Evolutionary conservation across 139 green algal species (phyloP).

Genomic region (Protoeuglena noctilucae): DNA sequence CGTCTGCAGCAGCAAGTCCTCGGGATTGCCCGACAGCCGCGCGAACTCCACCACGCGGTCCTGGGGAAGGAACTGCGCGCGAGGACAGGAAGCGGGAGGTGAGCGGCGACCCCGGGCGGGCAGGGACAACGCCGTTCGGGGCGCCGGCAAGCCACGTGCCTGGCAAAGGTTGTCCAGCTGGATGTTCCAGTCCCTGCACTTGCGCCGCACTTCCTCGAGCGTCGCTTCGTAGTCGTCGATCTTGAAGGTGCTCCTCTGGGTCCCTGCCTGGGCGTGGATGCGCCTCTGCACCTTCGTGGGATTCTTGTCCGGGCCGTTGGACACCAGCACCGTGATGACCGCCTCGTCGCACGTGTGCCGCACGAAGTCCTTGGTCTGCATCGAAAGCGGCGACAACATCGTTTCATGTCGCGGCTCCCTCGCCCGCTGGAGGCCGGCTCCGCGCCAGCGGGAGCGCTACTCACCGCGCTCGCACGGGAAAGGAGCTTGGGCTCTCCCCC

Average conservation of each 20-base stretch:
- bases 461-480: no score
- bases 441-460: no score
- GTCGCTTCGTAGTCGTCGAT: conserved; percentile 27
- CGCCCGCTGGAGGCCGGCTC: conserved; percentile 7
- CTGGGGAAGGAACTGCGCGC: conserved; percentile 77
- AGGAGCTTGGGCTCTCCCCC: conserved; percentile 29
- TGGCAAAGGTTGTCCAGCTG: conserved; percentile 96
- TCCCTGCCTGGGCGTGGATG: conserved; percentile 26
- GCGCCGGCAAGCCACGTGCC: conserved; percentile 6
- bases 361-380: background rate
- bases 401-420: conserved; percentile 2
- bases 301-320: background rate
- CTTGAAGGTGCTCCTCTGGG: conserved; percentile 62
- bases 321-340: background rate
- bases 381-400: background rate
- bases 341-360: background rate
- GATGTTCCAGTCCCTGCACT: conserved; percentile 55
- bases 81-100: background rate
- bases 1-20: conserved; percentile 71
- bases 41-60: conserved; percentile 87
- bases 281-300: background rate
- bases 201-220: conserved; percentile 34
- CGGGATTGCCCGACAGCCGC: conserved; percentile 41
- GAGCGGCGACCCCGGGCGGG: no score
- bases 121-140: background rate